These are phyloP conservation scores for Russula lepida DNA, from an alignment of 768 basidiomycete genomes.

Conservation along the genomic window DNA sequence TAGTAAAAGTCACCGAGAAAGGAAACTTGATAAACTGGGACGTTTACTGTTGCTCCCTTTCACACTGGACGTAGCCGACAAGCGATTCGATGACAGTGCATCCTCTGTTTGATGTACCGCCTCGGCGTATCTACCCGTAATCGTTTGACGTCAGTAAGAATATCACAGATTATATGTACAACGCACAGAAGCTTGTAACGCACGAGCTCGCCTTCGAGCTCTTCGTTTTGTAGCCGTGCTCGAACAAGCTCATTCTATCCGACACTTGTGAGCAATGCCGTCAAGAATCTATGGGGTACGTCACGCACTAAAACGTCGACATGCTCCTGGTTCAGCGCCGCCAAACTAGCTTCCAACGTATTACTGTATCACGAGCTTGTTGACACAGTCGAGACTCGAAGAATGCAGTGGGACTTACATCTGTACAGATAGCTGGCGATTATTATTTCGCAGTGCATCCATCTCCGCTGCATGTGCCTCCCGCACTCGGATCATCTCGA, in stretches of 20 bases:
- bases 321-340: conserved; percentile 77
- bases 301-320: conserved; percentile 55
- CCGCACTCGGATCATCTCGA: conserved; percentile 64
- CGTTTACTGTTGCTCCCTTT: conserved; percentile 22
- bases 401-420: conserved; percentile 46
- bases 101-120: conserved; percentile 46
- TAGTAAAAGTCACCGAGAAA: conserved; percentile 12
- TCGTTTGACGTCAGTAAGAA: neutral
- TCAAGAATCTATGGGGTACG: neutral
- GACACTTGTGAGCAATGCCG: conserved; percentile 23
- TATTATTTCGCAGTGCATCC: conserved; percentile 72
- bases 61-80: conserved; percentile 29
- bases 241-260: conserved; percentile 83
- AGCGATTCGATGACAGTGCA: conserved; percentile 37
- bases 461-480: conserved; percentile 82
- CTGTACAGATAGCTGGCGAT: conserved; percentile 65
- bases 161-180: conserved; percentile 8
- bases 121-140: conserved; percentile 40
- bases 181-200: conserved; percentile 86
- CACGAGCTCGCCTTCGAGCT: conserved; percentile 89
- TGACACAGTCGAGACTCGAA: neutral
- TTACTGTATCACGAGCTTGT: conserved; percentile 43
- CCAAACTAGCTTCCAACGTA: conserved; percentile 66
- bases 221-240: conserved; percentile 81
- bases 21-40: conserved; percentile 18